A percentile compares a stretch with the other conserved stretches of the same genome.
Evolutionary conservation across 306 rosid genomes (phyloP).

Genomic region (Fagus crenata): DNA sequence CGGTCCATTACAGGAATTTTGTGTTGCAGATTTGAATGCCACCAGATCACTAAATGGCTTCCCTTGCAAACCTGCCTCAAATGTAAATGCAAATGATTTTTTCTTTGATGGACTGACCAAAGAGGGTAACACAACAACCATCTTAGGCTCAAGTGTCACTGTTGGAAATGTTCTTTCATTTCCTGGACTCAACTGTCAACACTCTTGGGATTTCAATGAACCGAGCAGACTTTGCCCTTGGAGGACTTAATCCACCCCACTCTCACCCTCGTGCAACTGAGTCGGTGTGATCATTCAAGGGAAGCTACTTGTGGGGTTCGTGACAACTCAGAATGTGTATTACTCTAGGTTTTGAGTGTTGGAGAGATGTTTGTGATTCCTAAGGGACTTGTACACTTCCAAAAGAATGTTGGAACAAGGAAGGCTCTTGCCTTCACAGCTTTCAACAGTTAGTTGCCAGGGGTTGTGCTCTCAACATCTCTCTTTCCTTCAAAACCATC

Average conservation of each 20-base stretch:
- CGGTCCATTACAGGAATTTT: constrained; percentile 47
- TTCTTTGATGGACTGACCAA: constrained; percentile 40
- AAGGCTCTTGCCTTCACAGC: constrained; percentile 36
- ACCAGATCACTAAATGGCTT: constrained; percentile 35
- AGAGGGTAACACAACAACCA: constrained; percentile 31
- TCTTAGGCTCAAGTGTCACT: constrained; percentile 10
- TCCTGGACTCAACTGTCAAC: constrained; percentile 36
- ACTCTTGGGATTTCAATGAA: constrained; percentile 47
- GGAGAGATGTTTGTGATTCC: constrained; percentile 51
- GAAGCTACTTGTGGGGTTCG: constrained; percentile 47
- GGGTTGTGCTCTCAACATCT: constrained; percentile 20
- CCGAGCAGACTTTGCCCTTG: constrained; percentile 40
- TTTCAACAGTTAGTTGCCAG: constrained; percentile 48
- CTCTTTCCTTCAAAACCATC: constrained; percentile 38
- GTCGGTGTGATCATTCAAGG: constrained; percentile 33
- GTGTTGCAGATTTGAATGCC: constrained; percentile 35
- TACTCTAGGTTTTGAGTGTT: constrained; percentile 36
- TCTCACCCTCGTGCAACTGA: constrained; percentile 43
- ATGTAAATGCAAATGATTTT: constrained; percentile 40
- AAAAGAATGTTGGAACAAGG: constrained; percentile 39
- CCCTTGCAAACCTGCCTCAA: constrained; percentile 39
- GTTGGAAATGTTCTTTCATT: constrained; percentile 35
- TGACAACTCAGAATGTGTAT: constrained; percentile 36
- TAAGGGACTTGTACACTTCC: constrained; percentile 46
- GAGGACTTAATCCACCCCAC: constrained; percentile 45